These are phyloP conservation scores for Rhododendron henanense DNA, from an alignment of 148 eudicot genomes.

Conservation along the genomic window DNA sequence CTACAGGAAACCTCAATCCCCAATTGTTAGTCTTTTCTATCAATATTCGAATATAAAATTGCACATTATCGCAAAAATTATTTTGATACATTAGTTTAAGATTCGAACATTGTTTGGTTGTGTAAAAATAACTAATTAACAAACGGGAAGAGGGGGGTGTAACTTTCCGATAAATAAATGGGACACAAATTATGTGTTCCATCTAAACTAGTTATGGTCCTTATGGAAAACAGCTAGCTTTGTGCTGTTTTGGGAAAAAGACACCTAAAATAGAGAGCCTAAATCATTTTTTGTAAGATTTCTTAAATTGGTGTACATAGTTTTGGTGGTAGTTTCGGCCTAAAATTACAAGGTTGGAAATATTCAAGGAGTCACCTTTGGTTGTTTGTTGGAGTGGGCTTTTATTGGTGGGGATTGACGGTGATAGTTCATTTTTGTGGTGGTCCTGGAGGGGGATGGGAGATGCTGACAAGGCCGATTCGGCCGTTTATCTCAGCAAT, in stretches of 20 bases:
- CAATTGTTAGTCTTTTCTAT: no score
- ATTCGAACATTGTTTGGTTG: background rate
- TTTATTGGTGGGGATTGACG: conserved; percentile 12
- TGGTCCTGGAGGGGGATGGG: background rate
- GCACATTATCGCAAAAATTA: no score
- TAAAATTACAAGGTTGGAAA: background rate
- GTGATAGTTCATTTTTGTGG: conserved; percentile 9
- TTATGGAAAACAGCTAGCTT: background rate
- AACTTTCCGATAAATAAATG: background rate
- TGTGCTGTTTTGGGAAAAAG: background rate
- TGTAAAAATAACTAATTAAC: no score
- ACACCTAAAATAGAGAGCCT: background rate
- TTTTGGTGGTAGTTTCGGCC: background rate
- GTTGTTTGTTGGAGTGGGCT: background rate
- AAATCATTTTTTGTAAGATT: background rate
- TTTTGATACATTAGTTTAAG: background rate
- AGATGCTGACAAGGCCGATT: no score
- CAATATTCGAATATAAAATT: no score
- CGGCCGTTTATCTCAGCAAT: no score
- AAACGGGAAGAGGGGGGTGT: background rate
- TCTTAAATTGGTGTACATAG: background rate
- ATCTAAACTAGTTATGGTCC: background rate
- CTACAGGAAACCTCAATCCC: no score
- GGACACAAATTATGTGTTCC: no score
- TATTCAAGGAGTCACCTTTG: background rate